Conservation (phyloP, 1,139 yeast genomes). For the Suhomyces kunorum region DNA sequence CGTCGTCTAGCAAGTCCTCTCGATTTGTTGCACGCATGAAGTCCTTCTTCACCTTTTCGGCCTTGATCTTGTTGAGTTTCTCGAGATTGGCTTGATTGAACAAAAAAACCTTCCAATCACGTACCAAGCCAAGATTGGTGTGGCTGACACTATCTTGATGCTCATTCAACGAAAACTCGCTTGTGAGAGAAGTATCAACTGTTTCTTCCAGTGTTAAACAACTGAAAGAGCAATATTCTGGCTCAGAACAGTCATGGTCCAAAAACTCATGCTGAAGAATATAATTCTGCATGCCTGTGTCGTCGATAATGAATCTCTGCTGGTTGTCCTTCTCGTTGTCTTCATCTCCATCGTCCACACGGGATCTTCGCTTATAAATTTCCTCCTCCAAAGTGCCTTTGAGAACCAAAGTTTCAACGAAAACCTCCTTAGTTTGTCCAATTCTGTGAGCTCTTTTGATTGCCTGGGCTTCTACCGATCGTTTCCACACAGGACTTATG, state of each 20-base stretch:
- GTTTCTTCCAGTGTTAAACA: constrained; percentile 19
- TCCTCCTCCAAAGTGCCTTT: constrained; percentile 67
- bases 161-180: constrained; percentile 26
- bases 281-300: constrained; percentile 57
- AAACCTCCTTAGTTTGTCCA: constrained; percentile 58
- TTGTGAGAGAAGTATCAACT: constrained; percentile 7
- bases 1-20: constrained; percentile 14
- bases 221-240: constrained; percentile 35
- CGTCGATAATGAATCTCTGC: constrained; percentile 50
- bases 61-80: constrained; percentile 32
- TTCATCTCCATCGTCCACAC: constrained; percentile 11
- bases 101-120: constrained; percentile 46
- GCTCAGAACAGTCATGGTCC: constrained; percentile 25
- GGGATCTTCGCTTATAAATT: constrained; percentile 44
- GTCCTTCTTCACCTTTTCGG: constrained; percentile 24
- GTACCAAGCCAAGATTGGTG: constrained; percentile 10
- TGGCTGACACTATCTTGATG: constrained; percentile 19
- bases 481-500: constrained; percentile 69
- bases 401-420: constrained; percentile 66
- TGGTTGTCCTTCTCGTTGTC: constrained; percentile 19
- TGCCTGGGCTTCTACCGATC: constrained; percentile 71
- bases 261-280: constrained; percentile 52
- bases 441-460: constrained; percentile 74
- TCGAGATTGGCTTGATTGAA: constrained; percentile 46
- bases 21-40: constrained; percentile 13